Conservation (phyloP, 768 basidiomycete genomes). For the Mycena kentingensis region DNA sequence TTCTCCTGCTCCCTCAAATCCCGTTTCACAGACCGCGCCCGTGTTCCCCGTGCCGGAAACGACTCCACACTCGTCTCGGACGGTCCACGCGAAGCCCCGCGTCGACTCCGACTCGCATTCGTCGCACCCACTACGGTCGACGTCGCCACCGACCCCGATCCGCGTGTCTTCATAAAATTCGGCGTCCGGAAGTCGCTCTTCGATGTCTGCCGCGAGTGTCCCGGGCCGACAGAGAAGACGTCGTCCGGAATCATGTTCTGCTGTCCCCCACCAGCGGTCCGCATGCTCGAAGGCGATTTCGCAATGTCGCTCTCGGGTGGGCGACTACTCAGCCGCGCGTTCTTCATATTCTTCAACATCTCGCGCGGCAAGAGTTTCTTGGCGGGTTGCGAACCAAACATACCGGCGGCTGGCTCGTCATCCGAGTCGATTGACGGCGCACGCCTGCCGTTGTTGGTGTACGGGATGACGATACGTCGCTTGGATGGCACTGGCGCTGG, state of each 20-base stretch:
- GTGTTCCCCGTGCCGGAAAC: conserved; percentile 40
- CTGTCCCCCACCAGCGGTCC: background rate
- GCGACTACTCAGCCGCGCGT: background rate
- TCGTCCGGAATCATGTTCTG: background rate
- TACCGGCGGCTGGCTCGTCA: no score
- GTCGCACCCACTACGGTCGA: conserved; percentile 4
- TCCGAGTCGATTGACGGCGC: no score
- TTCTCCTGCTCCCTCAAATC: conserved; percentile 34
- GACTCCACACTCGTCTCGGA: conserved; percentile 30
- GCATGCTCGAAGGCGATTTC: background rate
- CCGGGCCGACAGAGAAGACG: background rate
- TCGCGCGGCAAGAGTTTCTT: no score
- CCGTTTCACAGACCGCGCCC: conserved; percentile 40
- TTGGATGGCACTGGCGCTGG: no score
- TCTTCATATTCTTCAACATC: no score
- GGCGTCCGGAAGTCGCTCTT: no score
- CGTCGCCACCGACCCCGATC: background rate
- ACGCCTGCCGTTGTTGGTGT: no score
- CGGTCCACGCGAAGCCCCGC: conserved; percentile 7
- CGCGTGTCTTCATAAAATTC: no score
- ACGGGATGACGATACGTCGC: no score
- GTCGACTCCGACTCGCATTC: no score
- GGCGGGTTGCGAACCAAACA: no score
- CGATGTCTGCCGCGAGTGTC: background rate
- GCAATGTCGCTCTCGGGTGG: background rate